Evolutionary conservation across 2,329 filamentous ascomycete species (phyloP).

Genomic region (Drechslerella dactyloides): DNA sequence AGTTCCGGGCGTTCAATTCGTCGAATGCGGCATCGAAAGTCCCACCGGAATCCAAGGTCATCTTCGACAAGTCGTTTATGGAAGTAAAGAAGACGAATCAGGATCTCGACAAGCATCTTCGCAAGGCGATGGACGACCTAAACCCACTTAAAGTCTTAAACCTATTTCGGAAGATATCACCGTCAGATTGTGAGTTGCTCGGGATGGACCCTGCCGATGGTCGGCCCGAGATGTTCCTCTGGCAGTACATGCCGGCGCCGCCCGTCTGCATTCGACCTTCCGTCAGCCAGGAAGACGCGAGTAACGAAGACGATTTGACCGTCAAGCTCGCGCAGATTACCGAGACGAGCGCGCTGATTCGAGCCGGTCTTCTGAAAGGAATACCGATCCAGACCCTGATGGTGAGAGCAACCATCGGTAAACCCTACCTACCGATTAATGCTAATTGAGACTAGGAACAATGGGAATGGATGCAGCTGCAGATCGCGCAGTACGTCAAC

Average conservation of each 20-base stretch:
- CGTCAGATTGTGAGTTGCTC: constrained; percentile 86
- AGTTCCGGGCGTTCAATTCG: constrained; percentile 84
- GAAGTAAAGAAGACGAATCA: constrained; percentile 77
- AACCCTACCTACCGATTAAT: background rate
- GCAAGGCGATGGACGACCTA: constrained; percentile 91
- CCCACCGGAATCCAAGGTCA: constrained; percentile 78
- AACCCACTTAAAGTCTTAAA: constrained; percentile 88
- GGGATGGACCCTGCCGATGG: constrained; percentile 86
- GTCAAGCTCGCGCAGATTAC: constrained; percentile 97
- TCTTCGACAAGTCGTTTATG: constrained; percentile 84
- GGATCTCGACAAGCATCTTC: constrained; percentile 87
- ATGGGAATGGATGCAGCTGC: constrained; percentile 95
- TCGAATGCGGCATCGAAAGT: constrained; percentile 86
- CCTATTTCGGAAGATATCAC: constrained; percentile 84
- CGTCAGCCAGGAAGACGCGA: constrained; percentile 88
- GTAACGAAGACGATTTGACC: constrained; percentile 94
- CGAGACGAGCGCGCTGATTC: constrained; percentile 85
- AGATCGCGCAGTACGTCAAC: constrained; percentile 98
- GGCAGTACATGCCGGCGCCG: constrained; percentile 93
- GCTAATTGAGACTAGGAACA: constrained; percentile 67
- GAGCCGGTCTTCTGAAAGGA: constrained; percentile 63
- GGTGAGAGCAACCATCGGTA: constrained; percentile 55
- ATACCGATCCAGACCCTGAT: constrained; percentile 81
- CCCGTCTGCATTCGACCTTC: constrained; percentile 94
- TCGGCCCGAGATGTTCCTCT: constrained; percentile 94